Evolutionary conservation across 495 filamentous ascomycete species (phyloP).

Genomic region (Neurospora sp.): DNA sequence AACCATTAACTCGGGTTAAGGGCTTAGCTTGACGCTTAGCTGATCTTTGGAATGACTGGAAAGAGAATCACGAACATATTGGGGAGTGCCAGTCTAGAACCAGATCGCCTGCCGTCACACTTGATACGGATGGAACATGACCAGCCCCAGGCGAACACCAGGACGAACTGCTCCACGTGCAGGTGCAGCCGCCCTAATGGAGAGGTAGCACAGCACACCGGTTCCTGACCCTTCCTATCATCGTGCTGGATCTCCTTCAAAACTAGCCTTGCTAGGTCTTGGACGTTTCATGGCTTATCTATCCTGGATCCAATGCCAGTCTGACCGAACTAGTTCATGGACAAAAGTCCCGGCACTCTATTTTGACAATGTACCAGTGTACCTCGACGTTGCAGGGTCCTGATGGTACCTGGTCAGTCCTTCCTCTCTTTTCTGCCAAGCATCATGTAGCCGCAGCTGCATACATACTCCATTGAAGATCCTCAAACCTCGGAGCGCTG

Average conservation of each 20-base stretch:
- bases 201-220: neutral
- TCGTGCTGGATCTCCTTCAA: neutral
- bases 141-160: neutral
- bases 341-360: neutral
- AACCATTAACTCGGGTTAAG: neutral
- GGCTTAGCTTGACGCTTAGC: neutral
- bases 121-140: neutral
- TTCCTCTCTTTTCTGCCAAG: neutral
- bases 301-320: neutral
- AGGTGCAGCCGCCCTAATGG: neutral
- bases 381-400: neutral
- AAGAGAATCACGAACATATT: neutral
- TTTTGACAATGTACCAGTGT: neutral
- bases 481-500: neutral
- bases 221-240: neutral
- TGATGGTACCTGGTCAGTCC: neutral
- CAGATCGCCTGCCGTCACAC: neutral
- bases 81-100: neutral
- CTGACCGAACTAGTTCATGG: neutral
- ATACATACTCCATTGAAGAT: neutral
- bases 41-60: neutral
- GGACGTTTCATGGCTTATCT: neutral
- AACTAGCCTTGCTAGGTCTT: neutral
- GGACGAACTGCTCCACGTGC: neutral
- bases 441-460: neutral